Evolutionary conservation across 2,329 filamentous ascomycete species (phyloP), one percentile per base, ranked within the genome.

Genomic region (Ambrosiella beaveri): DNA sequence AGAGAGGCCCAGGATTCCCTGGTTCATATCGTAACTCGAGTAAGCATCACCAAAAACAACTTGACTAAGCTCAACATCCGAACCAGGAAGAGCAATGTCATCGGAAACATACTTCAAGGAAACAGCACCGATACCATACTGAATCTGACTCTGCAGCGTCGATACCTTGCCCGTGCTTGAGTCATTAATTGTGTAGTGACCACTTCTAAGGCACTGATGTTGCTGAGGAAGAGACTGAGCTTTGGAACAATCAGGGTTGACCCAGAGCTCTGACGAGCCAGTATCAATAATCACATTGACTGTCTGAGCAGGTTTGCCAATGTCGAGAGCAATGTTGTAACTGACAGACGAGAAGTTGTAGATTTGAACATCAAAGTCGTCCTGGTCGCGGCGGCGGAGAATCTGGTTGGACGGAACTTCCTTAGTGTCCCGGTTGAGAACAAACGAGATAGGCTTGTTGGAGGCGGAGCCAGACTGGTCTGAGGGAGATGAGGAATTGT

Each of bases 241-340:
- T 13, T 50, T 56, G 51, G 13, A 19, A 62, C 71, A 73, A 7
- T 67, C 64, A 6, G 71, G 71, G 58, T 73, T 71, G 41, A 73
- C 69, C 71, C 71, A 73, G 4, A 72, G 65, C 62, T 73, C 71
- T 7, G 66, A 64, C 3, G 71, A 72, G 13, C 70, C 70, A 0
- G 71, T 73, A 59, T 73, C 71, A 54, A 73, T 67, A 60, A 70
- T 67, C 61, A 73, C 69, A 39, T 65, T 68, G 50, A 73, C 68
- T 3, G 62, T 57, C 58, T 72, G 70, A 4, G 65, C 65, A 3
- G 71, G 71, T 0, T 67, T 71, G 7, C 71, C 71, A 40, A 73
- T 63, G 11, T 62, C 60, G 17, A 73, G 59, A 13, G 71, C 67
- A 51, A 72, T 69, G 44, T 67, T 69, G 64, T 73, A 71, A 58